Percentiles rank a stretch among this genome's conserved stretches.
Conservation (phyloP, 192 early-diverging fungal genomes). For the Funneliformis mosseae region DNA sequence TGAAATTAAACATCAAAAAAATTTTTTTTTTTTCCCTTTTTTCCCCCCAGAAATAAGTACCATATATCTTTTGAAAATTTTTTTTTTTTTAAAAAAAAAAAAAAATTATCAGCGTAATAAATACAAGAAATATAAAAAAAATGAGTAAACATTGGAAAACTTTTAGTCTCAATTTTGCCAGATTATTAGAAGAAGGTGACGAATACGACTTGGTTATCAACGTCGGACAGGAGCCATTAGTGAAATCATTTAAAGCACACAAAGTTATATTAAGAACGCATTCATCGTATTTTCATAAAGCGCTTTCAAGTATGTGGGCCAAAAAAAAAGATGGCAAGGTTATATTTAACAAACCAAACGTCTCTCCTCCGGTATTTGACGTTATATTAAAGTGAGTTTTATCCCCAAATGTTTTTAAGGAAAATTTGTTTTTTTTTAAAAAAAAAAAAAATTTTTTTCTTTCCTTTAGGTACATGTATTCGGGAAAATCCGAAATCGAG, state of each 20-base stretch:
- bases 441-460: not conserved
- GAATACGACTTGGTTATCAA: not conserved
- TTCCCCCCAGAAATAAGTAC: no score
- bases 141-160: not conserved
- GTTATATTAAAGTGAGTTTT: conserved; percentile 6
- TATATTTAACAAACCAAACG: conserved; percentile 3
- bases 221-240: not conserved
- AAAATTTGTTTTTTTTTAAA: not conserved
- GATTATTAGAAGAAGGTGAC: not conserved
- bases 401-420: not conserved
- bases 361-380: not conserved
- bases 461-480: conserved; percentile 24
- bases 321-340: not conserved
- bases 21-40: no score
- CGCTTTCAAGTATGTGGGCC: not conserved
- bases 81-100: not conserved
- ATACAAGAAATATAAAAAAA: not conserved
- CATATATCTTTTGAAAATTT: not conserved
- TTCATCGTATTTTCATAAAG: conserved; percentile 3
- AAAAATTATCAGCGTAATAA: not conserved
- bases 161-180: not conserved
- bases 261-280: not conserved
- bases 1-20: no score
- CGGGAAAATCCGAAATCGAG: conserved; percentile 4
- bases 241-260: conserved; percentile 9